Evolutionary conservation across 2,329 filamentous ascomycete genomes (phyloP).

Genomic region (Onygenales sp.): DNA sequence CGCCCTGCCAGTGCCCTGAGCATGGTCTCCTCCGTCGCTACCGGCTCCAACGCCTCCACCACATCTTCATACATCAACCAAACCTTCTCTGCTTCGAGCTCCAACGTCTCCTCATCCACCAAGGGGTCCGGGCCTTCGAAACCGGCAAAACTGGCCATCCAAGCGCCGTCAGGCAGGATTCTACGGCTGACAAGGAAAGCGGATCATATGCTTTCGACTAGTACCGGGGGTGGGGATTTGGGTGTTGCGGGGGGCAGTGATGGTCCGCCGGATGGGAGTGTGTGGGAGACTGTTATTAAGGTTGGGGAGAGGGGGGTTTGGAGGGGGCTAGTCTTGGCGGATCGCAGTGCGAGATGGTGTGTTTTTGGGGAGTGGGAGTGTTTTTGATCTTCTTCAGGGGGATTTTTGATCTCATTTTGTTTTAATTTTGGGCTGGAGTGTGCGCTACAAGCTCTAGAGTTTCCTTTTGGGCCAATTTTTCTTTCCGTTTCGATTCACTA

Average conservation of each 20-base stretch:
- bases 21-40: slow-evolving; percentile 48
- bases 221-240: slow-evolving; percentile 19
- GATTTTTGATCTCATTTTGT: neutral
- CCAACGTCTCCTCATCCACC: slow-evolving; percentile 46
- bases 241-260: slow-evolving; percentile 29
- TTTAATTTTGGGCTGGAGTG: neutral
- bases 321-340: slow-evolving; percentile 55
- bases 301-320: slow-evolving; percentile 55
- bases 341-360: slow-evolving; percentile 57
- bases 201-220: slow-evolving; percentile 33
- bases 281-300: slow-evolving; percentile 60
- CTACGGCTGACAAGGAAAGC: slow-evolving; percentile 51
- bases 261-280: slow-evolving; percentile 41
- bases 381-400: slow-evolving; percentile 27
- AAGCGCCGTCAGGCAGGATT: slow-evolving; percentile 90
- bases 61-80: slow-evolving; percentile 23
- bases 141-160: slow-evolving; percentile 90
- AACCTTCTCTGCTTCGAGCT: slow-evolving; percentile 31
- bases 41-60: slow-evolving; percentile 42
- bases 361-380: slow-evolving; percentile 62
- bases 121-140: slow-evolving; percentile 44
- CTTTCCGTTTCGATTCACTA: neutral
- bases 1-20: slow-evolving; percentile 51
- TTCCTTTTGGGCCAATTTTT: neutral
- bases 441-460: no score